A percentile compares a stretch with the other conserved stretches of the same genome.
These are phyloP conservation scores for Aristolochia fimbriata DNA, from an alignment of 164 flowering plant genomes.

Conservation along the genomic window DNA sequence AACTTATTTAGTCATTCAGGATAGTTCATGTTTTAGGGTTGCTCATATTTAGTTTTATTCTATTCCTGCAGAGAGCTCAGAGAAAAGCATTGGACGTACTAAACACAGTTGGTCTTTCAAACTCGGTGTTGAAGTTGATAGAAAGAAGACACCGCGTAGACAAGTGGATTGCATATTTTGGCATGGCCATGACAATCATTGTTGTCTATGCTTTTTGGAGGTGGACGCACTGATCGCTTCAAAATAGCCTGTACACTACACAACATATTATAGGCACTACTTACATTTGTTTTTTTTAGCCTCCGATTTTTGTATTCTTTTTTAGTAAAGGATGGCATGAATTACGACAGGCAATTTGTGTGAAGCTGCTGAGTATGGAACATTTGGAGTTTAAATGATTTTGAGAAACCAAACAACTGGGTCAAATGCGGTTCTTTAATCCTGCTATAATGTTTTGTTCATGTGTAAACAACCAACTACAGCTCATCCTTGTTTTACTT, in stretches of 20 bases:
- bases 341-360: too few relatives aligned
- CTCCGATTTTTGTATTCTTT: neutral
- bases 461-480: too few relatives aligned
- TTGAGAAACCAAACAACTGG: too few relatives aligned
- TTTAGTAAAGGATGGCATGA: neutral
- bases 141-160: constrained; percentile 87
- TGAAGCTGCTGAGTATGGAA: too few relatives aligned
- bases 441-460: too few relatives aligned
- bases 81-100: constrained; percentile 89
- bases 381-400: too few relatives aligned
- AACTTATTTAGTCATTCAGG: too few relatives aligned
- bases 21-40: neutral
- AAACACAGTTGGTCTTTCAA: constrained; percentile 94
- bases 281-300: neutral
- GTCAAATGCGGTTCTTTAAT: too few relatives aligned
- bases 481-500: too few relatives aligned
- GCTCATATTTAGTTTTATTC: neutral
- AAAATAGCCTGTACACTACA: too few relatives aligned
- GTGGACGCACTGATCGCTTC: constrained; percentile 23
- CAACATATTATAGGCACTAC: neutral
- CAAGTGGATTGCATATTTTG: constrained; percentile 79
- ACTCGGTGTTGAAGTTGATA: constrained; percentile 76
- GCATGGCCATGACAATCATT: constrained; percentile 66
- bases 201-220: constrained; percentile 47
- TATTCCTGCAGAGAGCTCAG: constrained; percentile 69